phyloP scores from a whole-genome alignment of 352 stramenopile genomes.

The Aphanomyces stellatus region DNA sequence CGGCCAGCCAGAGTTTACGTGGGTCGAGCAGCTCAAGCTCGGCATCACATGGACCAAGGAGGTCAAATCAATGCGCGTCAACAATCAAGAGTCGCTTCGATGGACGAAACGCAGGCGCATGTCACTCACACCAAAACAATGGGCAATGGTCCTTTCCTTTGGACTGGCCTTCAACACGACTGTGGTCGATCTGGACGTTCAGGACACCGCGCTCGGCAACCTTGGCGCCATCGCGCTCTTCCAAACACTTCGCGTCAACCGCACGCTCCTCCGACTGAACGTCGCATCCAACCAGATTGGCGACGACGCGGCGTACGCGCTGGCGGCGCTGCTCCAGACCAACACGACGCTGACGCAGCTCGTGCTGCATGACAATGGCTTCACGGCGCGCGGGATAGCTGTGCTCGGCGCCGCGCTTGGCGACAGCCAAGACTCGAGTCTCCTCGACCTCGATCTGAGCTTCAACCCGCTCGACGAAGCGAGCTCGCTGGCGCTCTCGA shows the following conservation, averaged over 20 bases:
- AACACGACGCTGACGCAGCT: slow-evolving; percentile 56
- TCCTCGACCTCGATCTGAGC: slow-evolving; percentile 50
- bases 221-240: slow-evolving; percentile 39
- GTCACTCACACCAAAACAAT: neutral
- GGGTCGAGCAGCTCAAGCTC: neutral
- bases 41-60: neutral
- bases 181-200: slow-evolving; percentile 11
- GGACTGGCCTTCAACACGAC: slow-evolving; percentile 1
- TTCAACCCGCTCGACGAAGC: slow-evolving; percentile 42
- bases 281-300: slow-evolving; percentile 40
- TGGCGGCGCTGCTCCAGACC: slow-evolving; percentile 45
- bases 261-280: slow-evolving; percentile 33
- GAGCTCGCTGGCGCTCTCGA: slow-evolving; percentile 32
- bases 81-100: neutral
- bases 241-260: slow-evolving; percentile 43
- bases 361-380: slow-evolving; percentile 39
- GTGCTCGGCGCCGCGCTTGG: slow-evolving; percentile 48
- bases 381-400: slow-evolving; percentile 38
- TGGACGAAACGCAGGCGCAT: neutral
- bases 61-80: neutral
- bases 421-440: slow-evolving; percentile 46
- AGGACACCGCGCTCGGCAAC: neutral
- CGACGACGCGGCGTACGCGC: slow-evolving; percentile 40
- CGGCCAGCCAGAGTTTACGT: neutral
- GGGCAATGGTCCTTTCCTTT: neutral